Base-by-base conservation (phyloP, 371 early-diverging fungal genomes). In the Gilbertella persicaria region DNA sequence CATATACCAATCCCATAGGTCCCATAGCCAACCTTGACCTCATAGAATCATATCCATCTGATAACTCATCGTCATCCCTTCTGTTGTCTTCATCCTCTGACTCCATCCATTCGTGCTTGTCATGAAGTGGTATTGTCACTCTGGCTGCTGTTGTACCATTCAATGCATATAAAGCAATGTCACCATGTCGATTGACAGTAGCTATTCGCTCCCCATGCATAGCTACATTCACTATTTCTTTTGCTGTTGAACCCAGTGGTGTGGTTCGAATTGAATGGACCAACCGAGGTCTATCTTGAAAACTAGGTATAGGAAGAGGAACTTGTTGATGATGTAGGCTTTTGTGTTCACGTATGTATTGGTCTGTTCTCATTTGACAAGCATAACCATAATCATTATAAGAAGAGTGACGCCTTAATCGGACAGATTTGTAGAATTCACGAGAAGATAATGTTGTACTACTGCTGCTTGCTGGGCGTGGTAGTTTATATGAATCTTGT, bases 341-440 rank as follows among this genome's bases (percentile, higher is more conserved):
- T 12, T 26, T 47, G 33, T 48, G 50, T 12, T 67, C 51, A 28
- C 64, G 62, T 10, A 75, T 63, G 49, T 75, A 76, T 24, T 73
- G 66, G 5, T 62, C 71, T 19, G 77, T 69, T 17, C 69, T 68
- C 45, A 61, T 64, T 44, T 70, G 73, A 48, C 71, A 73, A 1
- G 70, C 67, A 30, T 70, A 75, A 0, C 76, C 73, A 53, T 70
- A 72, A 37, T 75, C 68, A 30, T 75, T 75, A 30, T 75, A 72
- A 13, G 73, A 69, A 8, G 73, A 72, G 36, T 69, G 66, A 0
- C 67, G 60, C 0, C 69, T 55, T 17, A 62, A 47, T 8, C 70
- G 56, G 26, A 61, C 37, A 1, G 66, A 55, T 56, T 49, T 58
- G 28, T 40, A 48, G 30, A 54, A 38, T 10, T 60, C 55, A 9